Base-by-base conservation (phyloP, 2,329 filamentous ascomycete species). In the Colletotrichum simmondsii region DNA sequence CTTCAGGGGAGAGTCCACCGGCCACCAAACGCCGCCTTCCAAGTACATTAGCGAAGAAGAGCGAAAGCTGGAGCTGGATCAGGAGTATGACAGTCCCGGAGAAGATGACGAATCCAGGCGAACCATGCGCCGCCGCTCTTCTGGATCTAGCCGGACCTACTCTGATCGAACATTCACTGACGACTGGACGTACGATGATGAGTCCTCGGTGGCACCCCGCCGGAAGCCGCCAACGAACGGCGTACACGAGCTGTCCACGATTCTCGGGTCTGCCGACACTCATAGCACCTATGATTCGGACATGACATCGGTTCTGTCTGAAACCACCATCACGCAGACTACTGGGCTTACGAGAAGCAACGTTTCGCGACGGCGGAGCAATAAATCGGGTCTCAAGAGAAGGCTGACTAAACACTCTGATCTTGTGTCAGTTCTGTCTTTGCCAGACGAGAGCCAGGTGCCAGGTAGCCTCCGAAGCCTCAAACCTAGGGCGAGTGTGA, bases 371-470 rank as follows among this genome's bases (percentile, higher is more conserved):
- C 84, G 80, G 83, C 86, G 80, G 78, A 88, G 77, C 81, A 85
- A 86, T 76, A 87, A 84, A 74, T 83, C 87, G 1, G 87, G 86
- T 56, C 84, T 94, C 42, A 94, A 93, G 81, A 90, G 94, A 75
- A 91, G 93, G 72, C 88, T 98, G 52, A 98, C 95, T 4, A 97
- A 94, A 72, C 95, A 98, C 82, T 95, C 95, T 19, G 97, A 99
- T 81, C 87, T 99, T 28, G 94, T 99, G 52, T 98, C 97, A 0
- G 95, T 98, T 3, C 86, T 99, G 10, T 98, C 95, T 0, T 84
- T 94, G 71, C 91, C 92, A 0, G 87, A 92, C 72, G 84, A 90
- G 68, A 83, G 83, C 46, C 83, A 85, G 30, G 84, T 89, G 42
- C 88, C 90, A 63, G 88, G 88, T 61, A 88, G 92, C 71, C 89